Base-by-base conservation (phyloP, 805 yeast species). In the Candida morakotiae region DNA sequence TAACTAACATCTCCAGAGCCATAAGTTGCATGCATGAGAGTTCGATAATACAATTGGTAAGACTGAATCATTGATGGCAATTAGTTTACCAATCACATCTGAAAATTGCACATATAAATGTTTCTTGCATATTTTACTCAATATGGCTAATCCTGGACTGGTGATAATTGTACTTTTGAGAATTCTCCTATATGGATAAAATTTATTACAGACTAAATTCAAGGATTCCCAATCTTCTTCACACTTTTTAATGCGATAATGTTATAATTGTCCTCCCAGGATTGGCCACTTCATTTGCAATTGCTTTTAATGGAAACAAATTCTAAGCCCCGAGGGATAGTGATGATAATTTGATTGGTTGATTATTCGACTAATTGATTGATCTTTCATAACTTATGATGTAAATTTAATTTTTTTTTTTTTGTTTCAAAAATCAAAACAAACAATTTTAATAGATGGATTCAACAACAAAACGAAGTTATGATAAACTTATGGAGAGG, bases 1-100 rank as follows among this genome's bases (percentile, higher is more conserved):
- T 93, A 93, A 2, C 89, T 83, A 2, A 93, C 94, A 58, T 88
- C 96, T 2, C 98, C 98, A 13, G 62, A 52, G 5, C 49, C 52
- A 53, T 93, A 93, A 0, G 98, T 98, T 1, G 98, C 98, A 59
- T 93, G 98, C 93, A 93, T 83, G 57, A 13, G 95, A 81, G 53
- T 89, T 91, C 52, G 93, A 63, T 4, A 93, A 61, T 2, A 94
- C 97, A 28, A 93, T 63, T 4, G 82, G 83, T 5, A 69, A 55
- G 85, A 81, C 38, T 65, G 65, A 28, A 93, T 63, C 11, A 61
- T 41, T 83, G 3, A 87, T 78, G 0, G 95, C 83, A 14, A 87
- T 76, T 6, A 91, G 75, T 55, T 93, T 93, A 7, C 98, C 98
- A 93, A 57, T 93, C 98, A 25, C 98, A 98, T 41, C 98, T 67